Conservation (phyloP, 2,329 filamentous ascomycete species). For the Penicillium decumbens region DNA sequence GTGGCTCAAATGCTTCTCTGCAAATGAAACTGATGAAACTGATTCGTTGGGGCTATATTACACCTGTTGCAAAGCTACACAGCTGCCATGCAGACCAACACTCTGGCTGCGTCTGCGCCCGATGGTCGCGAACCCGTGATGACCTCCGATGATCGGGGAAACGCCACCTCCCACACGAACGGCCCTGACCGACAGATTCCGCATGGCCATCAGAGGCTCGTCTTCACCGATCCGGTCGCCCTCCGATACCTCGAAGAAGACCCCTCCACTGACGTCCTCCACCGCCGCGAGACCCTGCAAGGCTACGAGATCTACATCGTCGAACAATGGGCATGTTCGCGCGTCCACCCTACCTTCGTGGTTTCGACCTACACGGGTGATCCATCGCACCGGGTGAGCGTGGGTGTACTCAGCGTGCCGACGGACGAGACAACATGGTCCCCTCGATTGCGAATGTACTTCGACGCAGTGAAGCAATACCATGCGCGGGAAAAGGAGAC, state of each 20-base stretch:
- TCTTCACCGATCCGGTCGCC: slow-evolving; percentile 63
- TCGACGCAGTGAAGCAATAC: slow-evolving; percentile 77
- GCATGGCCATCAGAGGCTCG: slow-evolving; percentile 53
- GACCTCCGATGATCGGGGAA: slow-evolving; percentile 20
- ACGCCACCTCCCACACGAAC: slow-evolving; percentile 17
- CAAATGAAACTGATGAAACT: background rate
- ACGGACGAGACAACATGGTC: slow-evolving; percentile 78
- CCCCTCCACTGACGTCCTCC: slow-evolving; percentile 66
- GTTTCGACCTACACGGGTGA: slow-evolving; percentile 94
- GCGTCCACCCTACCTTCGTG: slow-evolving; percentile 81
- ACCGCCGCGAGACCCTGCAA: slow-evolving; percentile 63
- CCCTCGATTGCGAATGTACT: slow-evolving; percentile 71
- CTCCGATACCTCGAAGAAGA: slow-evolving; percentile 82
- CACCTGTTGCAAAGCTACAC: background rate
- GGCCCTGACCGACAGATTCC: slow-evolving; percentile 13
- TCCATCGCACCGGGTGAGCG: slow-evolving; percentile 68
- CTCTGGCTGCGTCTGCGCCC: slow-evolving; percentile 21
- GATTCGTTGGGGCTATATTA: slow-evolving; percentile 4
- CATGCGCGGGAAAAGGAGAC: slow-evolving; percentile 82
- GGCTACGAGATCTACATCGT: slow-evolving; percentile 94
- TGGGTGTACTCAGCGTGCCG: slow-evolving; percentile 76
- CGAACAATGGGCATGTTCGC: slow-evolving; percentile 95
- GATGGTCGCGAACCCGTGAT: slow-evolving; percentile 29
- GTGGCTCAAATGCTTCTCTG: slow-evolving; percentile 11
- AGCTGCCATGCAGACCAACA: slow-evolving; percentile 20